These are phyloP conservation scores for Phoma sp. DNA, from an alignment of 2,329 filamentous ascomycete genomes.

Conservation along the genomic window DNA sequence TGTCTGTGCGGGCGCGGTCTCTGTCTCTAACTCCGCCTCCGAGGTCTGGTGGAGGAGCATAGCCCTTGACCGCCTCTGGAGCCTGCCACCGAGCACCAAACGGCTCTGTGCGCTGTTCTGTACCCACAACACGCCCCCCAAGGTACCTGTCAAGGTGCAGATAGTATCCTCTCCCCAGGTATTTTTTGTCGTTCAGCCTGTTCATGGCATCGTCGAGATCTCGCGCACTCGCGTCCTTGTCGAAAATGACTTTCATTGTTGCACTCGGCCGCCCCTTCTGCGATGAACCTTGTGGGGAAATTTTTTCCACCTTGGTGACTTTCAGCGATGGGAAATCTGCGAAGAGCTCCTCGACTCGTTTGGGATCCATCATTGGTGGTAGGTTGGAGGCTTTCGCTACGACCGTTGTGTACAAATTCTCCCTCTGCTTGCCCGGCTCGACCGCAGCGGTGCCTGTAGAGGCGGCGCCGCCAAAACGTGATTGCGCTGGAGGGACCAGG, in stretches of 20 bases:
- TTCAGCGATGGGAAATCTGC: slow-evolving; percentile 40
- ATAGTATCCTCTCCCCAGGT: slow-evolving; percentile 43
- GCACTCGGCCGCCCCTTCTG: slow-evolving; percentile 31
- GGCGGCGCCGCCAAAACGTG: slow-evolving; percentile 23
- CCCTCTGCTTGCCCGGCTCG: slow-evolving; percentile 25
- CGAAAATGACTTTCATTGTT: slow-evolving; percentile 43
- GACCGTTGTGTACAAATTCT: slow-evolving; percentile 38
- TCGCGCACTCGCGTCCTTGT: slow-evolving; percentile 35
- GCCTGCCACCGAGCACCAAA: slow-evolving; percentile 42
- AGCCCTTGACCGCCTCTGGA: slow-evolving; percentile 37
- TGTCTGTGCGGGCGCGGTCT: slow-evolving; percentile 31
- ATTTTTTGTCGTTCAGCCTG: slow-evolving; percentile 43
- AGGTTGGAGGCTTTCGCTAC: slow-evolving; percentile 44
- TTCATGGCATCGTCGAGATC: slow-evolving; percentile 43
- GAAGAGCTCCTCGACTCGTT: slow-evolving; percentile 39
- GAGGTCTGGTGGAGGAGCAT: slow-evolving; percentile 37
- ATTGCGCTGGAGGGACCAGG: slow-evolving; percentile 21
- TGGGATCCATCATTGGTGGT: slow-evolving; percentile 33
- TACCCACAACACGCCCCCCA: slow-evolving; percentile 31
- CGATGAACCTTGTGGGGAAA: slow-evolving; percentile 29
- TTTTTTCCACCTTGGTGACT: slow-evolving; percentile 39
- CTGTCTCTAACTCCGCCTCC: slow-evolving; percentile 28
- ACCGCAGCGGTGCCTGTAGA: slow-evolving; percentile 22
- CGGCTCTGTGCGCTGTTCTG: slow-evolving; percentile 32
- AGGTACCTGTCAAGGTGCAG: slow-evolving; percentile 44